These are phyloP conservation scores for Carnegiea gigantea DNA, from an alignment of 179 eudicot genomes.

Conservation along the genomic window DNA sequence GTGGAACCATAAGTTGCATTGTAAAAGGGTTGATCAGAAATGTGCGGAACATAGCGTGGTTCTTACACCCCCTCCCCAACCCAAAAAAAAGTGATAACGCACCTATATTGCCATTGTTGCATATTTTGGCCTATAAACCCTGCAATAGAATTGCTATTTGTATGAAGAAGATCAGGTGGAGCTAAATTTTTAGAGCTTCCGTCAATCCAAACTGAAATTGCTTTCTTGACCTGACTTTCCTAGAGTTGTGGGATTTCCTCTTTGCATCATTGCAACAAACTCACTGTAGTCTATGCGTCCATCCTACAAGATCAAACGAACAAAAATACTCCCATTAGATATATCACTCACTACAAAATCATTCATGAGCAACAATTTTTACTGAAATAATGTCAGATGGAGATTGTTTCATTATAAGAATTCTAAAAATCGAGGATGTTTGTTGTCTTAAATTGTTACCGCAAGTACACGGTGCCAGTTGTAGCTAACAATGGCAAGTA, in stretches of 20 bases:
- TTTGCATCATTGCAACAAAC: conserved; percentile 90
- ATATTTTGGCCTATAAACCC: background rate
- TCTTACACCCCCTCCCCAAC: background rate
- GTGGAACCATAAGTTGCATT: background rate
- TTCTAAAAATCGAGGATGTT: too few relatives aligned
- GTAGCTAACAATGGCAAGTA: too few relatives aligned
- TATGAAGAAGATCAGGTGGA: background rate
- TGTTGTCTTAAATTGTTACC: too few relatives aligned
- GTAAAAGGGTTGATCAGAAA: background rate
- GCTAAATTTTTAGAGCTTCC: conserved; percentile 60
- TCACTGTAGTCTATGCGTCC: conserved; percentile 89
- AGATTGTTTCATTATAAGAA: too few relatives aligned
- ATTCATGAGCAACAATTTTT: too few relatives aligned
- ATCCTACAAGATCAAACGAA: conserved; percentile 48
- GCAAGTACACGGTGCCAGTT: too few relatives aligned
- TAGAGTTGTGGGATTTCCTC: conserved; percentile 49
- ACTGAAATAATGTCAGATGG: too few relatives aligned
- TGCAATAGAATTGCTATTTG: background rate
- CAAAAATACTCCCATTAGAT: background rate
- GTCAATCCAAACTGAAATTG: conserved; percentile 40
- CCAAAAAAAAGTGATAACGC: background rate
- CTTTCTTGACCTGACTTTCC: conserved; percentile 49
- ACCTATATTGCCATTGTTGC: background rate
- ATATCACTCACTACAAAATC: background rate
- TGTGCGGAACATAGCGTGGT: conserved; percentile 6